Percentiles rank a stretch among this genome's conserved stretches.
These are phyloP conservation scores for Phyllosticta citribraziliensis DNA, from an alignment of 2,329 filamentous ascomycete species.

Conservation along the genomic window DNA sequence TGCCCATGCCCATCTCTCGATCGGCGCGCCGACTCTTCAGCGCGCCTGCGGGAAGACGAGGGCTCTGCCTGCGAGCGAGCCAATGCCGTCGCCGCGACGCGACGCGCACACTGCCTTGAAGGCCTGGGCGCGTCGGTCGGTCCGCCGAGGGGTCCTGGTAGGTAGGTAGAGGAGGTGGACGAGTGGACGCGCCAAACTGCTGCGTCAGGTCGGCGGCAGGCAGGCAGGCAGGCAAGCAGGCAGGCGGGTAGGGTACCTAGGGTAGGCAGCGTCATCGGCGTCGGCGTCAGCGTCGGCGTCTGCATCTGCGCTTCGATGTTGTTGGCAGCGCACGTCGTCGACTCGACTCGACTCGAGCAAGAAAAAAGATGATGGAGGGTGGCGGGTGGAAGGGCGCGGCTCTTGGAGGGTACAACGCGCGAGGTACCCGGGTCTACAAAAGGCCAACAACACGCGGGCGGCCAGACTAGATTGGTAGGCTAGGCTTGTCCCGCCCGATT, in stretches of 20 bases:
- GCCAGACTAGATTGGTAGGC: too few relatives aligned
- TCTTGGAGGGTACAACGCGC: background rate
- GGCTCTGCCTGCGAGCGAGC: background rate
- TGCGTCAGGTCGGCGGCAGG: background rate
- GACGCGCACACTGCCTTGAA: background rate
- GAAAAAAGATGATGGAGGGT: background rate
- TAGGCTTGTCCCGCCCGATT: background rate
- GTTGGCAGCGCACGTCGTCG: background rate
- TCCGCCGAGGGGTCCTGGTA: background rate
- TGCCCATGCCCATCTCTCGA: background rate
- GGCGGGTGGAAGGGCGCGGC: background rate
- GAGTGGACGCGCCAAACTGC: background rate
- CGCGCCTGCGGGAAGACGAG: background rate
- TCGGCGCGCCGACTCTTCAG: background rate
- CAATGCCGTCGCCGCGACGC: background rate
- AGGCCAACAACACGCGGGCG: background rate
- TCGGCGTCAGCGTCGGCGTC: background rate
- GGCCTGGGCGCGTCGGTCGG: background rate
- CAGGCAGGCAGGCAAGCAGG: too few relatives aligned
- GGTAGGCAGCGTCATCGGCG: background rate
- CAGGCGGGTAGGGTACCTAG: too few relatives aligned
- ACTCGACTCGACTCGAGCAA: background rate
- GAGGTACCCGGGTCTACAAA: background rate
- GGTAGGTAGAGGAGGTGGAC: background rate
- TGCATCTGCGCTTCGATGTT: background rate